These are phyloP conservation scores for Tetragonia tetragonoides DNA, from an alignment of 148 eudicot species.

Conservation along the genomic window DNA sequence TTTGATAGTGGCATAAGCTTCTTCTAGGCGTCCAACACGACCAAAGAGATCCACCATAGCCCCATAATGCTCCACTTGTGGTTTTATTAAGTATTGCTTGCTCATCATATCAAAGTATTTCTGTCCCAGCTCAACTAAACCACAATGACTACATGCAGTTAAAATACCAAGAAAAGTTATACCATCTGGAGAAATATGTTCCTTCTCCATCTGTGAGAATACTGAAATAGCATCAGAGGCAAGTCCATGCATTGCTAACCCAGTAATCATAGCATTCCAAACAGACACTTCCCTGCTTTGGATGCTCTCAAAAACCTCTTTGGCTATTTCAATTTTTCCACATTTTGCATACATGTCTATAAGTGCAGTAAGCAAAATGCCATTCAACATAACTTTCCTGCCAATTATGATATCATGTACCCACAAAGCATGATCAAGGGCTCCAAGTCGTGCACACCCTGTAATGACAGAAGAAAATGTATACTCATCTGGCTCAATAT, in stretches of 20 bases:
- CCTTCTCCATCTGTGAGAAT: constrained; percentile 44
- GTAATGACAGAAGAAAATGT: constrained; percentile 57
- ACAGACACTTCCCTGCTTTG: constrained; percentile 38
- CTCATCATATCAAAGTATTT: constrained; percentile 50
- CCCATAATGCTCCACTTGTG: constrained; percentile 70
- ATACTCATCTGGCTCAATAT: constrained; percentile 53
- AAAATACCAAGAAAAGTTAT: constrained; percentile 59
- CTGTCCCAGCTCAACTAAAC: constrained; percentile 52
- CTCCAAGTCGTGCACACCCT: constrained; percentile 61
- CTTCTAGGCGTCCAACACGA: constrained; percentile 54
- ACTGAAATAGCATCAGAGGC: constrained; percentile 58
- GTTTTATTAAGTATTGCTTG: constrained; percentile 37
- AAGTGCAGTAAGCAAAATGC: constrained; percentile 53
- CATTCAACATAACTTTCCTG: constrained; percentile 41
- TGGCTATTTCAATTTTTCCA: constrained; percentile 61
- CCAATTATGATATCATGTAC: constrained; percentile 43
- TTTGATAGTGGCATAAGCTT: constrained; percentile 54
- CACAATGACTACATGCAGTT: constrained; percentile 64
- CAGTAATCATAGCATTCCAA: constrained; percentile 75
- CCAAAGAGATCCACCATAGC: constrained; percentile 70
- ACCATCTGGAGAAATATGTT: constrained; percentile 49
- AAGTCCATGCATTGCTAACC: constrained; percentile 62
- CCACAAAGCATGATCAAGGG: constrained; percentile 55
- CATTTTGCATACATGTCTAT: constrained; percentile 73
- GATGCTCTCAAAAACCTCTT: constrained; percentile 35